Evolutionary conservation across 805 yeast genomes (phyloP), one percentile per base, ranked within the genome.

Genomic region (Hanseniaspora opuntiae): DNA sequence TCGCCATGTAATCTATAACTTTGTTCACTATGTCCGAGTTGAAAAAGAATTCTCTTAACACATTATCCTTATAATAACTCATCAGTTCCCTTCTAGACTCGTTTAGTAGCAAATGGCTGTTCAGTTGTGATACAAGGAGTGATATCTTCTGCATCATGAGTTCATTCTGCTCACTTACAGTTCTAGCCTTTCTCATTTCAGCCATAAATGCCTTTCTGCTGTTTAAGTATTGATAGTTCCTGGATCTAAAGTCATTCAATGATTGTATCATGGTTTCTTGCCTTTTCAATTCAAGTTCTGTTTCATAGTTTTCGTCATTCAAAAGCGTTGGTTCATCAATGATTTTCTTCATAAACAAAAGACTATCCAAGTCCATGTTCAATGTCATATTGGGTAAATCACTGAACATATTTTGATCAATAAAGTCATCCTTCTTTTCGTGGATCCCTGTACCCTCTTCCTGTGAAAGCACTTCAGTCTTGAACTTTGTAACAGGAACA

Each of bases 21-120:
- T 72, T 74, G 64, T 63, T 71, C 62, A 84, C 79, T 50, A 84
- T 65, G 2, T 71, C 75, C 12, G 78, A 74, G 11, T 51, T 32
- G 6, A 33, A 11, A 44, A 44, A 51, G 19, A 36, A 51, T 2
- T 11, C 28, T 11, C 32, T 44, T 6, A 42, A 10, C 14, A 10
- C 44, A 2, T 10, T 20, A 40, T 44, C 38, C 28, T 36, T 51
- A 16, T 51, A 44, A 17, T 51, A 51, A 16, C 40, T 51, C 48
- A 51, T 36, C 32, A 51, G 14, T 14, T 51, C 54, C 30, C 54
- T 51, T 37, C 48, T 35, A 2, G 54, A 51, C 16, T 51, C 54
- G 12, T 51, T 51, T 24, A 44, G n/a, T n/a, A 44, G 61, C 17
- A 77, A 71, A 55, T 75, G 78, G 58, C 81, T 82, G 50, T 81